Percentiles rank a stretch among this genome's conserved stretches.
Evolutionary conservation across 2,329 filamentous ascomycete species (phyloP).

Genomic region (Microdochium nivale): DNA sequence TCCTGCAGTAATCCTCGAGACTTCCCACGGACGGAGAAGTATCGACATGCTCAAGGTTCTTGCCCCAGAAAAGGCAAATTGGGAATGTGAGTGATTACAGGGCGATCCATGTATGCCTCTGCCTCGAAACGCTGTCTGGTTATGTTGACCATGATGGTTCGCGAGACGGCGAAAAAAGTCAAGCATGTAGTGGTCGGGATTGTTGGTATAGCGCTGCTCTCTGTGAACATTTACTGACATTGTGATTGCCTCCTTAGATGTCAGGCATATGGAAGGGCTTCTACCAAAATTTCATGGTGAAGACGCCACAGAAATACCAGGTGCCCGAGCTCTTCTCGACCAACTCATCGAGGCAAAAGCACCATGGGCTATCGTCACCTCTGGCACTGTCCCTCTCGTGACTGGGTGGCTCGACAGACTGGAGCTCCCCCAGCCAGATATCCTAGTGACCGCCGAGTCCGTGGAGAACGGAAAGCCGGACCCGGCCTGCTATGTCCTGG

Average conservation of each 20-base stretch:
- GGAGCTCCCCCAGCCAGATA: slow-evolving; percentile 53
- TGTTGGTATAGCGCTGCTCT: too few relatives aligned
- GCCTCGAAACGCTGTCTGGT: not conserved
- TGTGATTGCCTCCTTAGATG: slow-evolving; percentile 45
- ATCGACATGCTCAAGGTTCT: slow-evolving; percentile 80
- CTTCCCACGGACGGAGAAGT: slow-evolving; percentile 81
- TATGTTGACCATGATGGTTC: too few relatives aligned
- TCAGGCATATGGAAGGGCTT: slow-evolving; percentile 66
- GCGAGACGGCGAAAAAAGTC: not conserved
- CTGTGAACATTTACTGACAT: not conserved
- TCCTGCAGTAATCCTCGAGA: slow-evolving; percentile 76
- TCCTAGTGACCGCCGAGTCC: slow-evolving; percentile 68
- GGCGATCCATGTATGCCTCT: not conserved
- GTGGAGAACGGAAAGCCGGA: slow-evolving; percentile 70
- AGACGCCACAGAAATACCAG: slow-evolving; percentile 79
- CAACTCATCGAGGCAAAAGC: slow-evolving; percentile 51
- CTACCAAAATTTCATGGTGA: slow-evolving; percentile 70
- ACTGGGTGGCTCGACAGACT: slow-evolving; percentile 64
- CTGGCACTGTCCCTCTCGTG: slow-evolving; percentile 60
- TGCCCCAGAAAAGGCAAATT: slow-evolving; percentile 77
- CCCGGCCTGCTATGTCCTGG: slow-evolving; percentile 64
- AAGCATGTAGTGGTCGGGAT: not conserved
- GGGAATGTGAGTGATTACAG: slow-evolving; percentile 69
- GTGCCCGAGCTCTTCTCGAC: slow-evolving; percentile 63
- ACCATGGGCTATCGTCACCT: slow-evolving; percentile 83